A percentile compares a stretch with the other conserved stretches of the same genome.
These are phyloP conservation scores for Microthlaspi erraticum DNA, from an alignment of 345 rosid genomes.

Conservation along the genomic window DNA sequence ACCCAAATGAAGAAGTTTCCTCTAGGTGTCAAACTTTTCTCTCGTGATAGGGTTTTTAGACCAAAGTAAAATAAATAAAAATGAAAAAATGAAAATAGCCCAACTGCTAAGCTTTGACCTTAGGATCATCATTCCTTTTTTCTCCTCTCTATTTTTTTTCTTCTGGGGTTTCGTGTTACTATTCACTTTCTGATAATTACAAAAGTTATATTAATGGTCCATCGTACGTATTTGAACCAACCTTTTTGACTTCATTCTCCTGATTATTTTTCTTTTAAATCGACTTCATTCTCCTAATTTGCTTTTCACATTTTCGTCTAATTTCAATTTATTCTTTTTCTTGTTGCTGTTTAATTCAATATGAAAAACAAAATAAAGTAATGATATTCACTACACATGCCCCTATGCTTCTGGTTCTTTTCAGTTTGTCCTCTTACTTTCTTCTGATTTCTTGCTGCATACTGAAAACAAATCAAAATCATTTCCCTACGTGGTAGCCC, in stretches of 20 bases:
- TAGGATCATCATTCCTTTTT: conserved; percentile 38
- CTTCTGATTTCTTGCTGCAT: conserved; percentile 36
- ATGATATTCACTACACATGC: conserved; percentile 36
- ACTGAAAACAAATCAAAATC: conserved; percentile 32
- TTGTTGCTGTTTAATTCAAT: conserved; percentile 8
- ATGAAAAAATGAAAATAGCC: conserved; percentile 28
- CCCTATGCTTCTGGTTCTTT: conserved; percentile 39
- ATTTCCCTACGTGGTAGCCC: conserved; percentile 39
- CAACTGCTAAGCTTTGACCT: conserved; percentile 50
- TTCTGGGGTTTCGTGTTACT: conserved; percentile 25
- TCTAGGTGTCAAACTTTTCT: conserved; percentile 23
- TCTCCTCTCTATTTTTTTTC: too few relatives aligned
- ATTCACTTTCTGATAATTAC: conserved; percentile 28
- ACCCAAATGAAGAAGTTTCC: conserved; percentile 47
- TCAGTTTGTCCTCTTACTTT: conserved; percentile 40
- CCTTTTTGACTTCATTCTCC: conserved; percentile 32
- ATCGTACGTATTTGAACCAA: conserved; percentile 37
- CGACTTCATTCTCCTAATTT: conserved; percentile 37
- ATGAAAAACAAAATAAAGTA: neutral
- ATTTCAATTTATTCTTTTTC: conserved; percentile 9
- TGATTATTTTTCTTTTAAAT: neutral
- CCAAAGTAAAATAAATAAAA: conserved; percentile 7
- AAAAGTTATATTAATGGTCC: conserved; percentile 31
- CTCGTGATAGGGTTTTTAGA: conserved; percentile 20
- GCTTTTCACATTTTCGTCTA: conserved; percentile 11